Evolutionary conservation across 331 rosid genomes (phyloP).

Genomic region (Dryas integrifolia): DNA sequence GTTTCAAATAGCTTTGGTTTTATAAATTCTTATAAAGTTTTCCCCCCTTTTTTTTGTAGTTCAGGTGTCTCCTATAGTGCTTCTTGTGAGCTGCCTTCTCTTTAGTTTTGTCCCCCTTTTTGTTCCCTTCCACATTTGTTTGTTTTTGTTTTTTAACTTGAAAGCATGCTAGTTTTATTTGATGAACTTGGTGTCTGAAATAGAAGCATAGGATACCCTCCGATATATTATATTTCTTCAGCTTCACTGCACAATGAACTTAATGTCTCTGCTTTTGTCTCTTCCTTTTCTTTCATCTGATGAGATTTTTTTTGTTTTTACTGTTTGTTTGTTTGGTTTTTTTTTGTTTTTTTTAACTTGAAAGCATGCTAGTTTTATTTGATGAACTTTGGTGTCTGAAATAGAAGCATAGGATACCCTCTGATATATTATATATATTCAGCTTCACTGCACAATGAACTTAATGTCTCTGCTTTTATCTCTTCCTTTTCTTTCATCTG

Average conservation of each 20-base stretch:
- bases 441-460: background rate
- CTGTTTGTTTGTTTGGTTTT: background rate
- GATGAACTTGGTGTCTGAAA: no score
- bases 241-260: background rate
- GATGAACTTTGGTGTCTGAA: no score
- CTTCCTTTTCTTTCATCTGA: background rate
- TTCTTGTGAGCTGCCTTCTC: background rate
- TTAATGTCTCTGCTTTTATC: background rate
- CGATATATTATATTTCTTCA: background rate
- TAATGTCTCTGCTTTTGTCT: background rate
- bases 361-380: background rate
- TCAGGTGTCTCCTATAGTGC: background rate
- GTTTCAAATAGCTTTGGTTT: background rate
- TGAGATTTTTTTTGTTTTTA: conserved; percentile 8
- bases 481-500: background rate
- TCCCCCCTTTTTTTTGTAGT: background rate
- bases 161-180: background rate
- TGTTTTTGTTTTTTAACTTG: background rate
- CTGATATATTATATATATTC: background rate
- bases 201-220: background rate
- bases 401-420: background rate
- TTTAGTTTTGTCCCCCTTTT: background rate
- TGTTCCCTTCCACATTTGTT: no score
- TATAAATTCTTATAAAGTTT: background rate
- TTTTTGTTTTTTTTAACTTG: background rate